These are phyloP conservation scores for Podospora fimiseda DNA, from an alignment of 495 filamentous ascomycete genomes.

Conservation along the genomic window DNA sequence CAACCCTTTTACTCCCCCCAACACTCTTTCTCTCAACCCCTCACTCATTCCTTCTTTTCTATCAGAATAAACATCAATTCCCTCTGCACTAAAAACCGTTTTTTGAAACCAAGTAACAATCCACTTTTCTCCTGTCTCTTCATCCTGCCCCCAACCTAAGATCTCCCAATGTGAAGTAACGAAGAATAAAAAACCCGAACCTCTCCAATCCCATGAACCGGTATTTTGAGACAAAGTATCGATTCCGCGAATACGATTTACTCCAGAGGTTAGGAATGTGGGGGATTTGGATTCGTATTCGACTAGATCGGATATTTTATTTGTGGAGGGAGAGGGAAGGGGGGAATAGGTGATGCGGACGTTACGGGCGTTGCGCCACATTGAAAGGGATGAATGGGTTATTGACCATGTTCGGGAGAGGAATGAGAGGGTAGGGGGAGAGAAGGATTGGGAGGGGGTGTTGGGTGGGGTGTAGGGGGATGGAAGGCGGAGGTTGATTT, in stretches of 20 bases:
- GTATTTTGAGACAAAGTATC: constrained; percentile 45
- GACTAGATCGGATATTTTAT: constrained; percentile 57
- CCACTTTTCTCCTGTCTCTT: constrained; percentile 45
- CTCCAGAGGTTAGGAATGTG: constrained; percentile 32
- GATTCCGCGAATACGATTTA: constrained; percentile 56
- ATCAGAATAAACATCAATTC: constrained; percentile 65
- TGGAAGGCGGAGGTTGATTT: constrained; percentile 37
- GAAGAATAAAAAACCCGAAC: constrained; percentile 59
- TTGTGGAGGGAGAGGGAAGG: constrained; percentile 26
- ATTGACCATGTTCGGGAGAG: constrained; percentile 67
- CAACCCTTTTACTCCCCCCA: constrained; percentile 37
- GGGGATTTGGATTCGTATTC: constrained; percentile 43
- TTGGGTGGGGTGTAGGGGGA: constrained; percentile 33
- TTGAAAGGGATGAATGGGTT: constrained; percentile 66
- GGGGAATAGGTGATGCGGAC: constrained; percentile 65
- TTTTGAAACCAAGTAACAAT: constrained; percentile 70
- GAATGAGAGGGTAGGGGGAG: constrained; percentile 51
- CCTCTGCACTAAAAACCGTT: constrained; percentile 68
- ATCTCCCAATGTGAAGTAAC: constrained; percentile 67
- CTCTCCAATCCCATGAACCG: constrained; percentile 62
- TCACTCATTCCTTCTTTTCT: constrained; percentile 44
- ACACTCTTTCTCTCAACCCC: constrained; percentile 40
- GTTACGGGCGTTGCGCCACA: constrained; percentile 67
- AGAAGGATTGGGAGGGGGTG: constrained; percentile 30
- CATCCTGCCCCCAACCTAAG: constrained; percentile 57